Conservation (phyloP, 2,329 filamentous ascomycete genomes). For the Paecilomyces variotii region DNA sequence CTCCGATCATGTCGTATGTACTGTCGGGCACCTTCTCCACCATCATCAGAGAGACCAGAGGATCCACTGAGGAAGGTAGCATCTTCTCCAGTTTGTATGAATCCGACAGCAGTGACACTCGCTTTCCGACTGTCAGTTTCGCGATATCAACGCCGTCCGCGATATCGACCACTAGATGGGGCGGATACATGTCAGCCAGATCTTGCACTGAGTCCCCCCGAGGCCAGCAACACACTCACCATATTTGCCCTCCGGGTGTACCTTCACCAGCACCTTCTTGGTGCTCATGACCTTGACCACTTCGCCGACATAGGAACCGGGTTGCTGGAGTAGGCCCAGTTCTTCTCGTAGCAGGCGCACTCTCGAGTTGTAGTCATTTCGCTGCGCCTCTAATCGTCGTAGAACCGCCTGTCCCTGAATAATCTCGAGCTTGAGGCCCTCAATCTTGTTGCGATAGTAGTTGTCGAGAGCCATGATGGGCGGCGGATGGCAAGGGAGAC, state of each 20-base stretch:
- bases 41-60: conserved; percentile 99
- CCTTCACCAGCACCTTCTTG: conserved; percentile 98
- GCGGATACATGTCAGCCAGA: conserved; percentile 4
- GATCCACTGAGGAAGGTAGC: conserved; percentile 94
- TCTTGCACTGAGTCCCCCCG: neutral
- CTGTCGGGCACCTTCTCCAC: conserved; percentile 99
- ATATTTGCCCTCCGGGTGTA: conserved; percentile 99
- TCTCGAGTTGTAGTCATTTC: conserved; percentile 98
- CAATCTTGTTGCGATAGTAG: conserved; percentile 99
- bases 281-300: conserved; percentile 99
- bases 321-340: conserved; percentile 89
- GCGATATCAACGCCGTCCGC: conserved; percentile 87
- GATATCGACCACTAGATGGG: conserved; percentile 74
- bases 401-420: conserved; percentile 96
- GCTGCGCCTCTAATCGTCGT: conserved; percentile 89
- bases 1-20: conserved; percentile 99
- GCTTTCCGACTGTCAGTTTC: conserved; percentile 96
- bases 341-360: conserved; percentile 92
- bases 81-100: conserved; percentile 99
- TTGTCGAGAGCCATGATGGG: conserved; percentile 93
- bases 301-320: conserved; percentile 95
- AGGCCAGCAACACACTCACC: conserved; percentile 51
- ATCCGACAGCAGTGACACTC: conserved; percentile 91
- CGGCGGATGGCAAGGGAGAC: conserved; percentile 18
- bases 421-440: conserved; percentile 99